A percentile compares a stretch with the other conserved stretches of the same genome.
phyloP scores from a whole-genome alignment of 2,329 filamentous ascomycete genomes.

The Sporothrix schenckii region DNA sequence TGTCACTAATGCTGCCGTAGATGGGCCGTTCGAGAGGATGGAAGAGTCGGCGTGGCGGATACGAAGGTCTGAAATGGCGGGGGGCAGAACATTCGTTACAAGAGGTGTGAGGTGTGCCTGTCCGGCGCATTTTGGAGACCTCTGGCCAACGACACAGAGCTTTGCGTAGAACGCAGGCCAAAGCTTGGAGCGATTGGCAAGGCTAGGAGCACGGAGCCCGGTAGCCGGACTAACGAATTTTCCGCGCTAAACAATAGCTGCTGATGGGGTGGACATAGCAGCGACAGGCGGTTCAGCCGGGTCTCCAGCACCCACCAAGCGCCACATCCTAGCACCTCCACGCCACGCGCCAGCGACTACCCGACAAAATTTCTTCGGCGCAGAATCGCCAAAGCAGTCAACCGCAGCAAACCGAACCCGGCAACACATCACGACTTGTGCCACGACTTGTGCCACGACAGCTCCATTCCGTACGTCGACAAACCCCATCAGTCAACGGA shows the following conservation, averaged over 20 bases:
- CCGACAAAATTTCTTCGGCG: conserved; percentile 20
- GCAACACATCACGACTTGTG: conserved; percentile 12
- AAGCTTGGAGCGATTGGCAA: conserved; percentile 8
- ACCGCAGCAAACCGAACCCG: not conserved
- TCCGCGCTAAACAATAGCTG: conserved; percentile 15
- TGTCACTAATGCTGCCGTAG: not conserved
- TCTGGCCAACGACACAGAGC: not conserved
- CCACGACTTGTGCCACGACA: not conserved
- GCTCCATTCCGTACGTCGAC: conserved; percentile 1
- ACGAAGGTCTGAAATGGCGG: not conserved
- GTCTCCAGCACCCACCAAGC: not conserved
- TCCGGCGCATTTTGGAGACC: not conserved
- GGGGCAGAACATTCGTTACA: not conserved
- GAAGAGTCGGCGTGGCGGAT: not conserved
- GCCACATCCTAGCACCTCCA: not conserved
- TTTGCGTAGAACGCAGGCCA: conserved; percentile 19
- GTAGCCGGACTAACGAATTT: conserved; percentile 27
- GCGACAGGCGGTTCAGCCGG: not conserved
- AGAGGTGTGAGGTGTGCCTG: not conserved
- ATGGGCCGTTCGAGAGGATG: not conserved
- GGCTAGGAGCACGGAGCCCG: conserved; percentile 2
- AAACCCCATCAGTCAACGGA: no score
- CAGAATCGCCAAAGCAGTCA: not conserved
- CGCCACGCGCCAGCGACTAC: not conserved
- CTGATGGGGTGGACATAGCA: not conserved